A percentile compares a stretch with the other conserved stretches of the same genome.
phyloP scores from a whole-genome alignment of 2,329 filamentous ascomycete genomes.

The Cadophora sp. region DNA sequence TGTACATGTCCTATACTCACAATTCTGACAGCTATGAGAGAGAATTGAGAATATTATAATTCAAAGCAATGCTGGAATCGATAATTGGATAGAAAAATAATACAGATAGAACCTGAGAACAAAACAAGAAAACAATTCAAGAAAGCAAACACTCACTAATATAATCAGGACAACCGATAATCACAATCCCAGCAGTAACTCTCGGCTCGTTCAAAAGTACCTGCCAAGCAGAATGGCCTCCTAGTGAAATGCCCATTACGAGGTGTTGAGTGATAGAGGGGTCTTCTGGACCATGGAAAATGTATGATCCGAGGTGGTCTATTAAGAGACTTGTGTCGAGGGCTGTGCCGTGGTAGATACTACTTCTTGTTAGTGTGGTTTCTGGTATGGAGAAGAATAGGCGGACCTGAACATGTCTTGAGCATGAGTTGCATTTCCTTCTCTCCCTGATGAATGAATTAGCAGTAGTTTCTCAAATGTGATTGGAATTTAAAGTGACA shows the following conservation, averaged over 20 bases:
- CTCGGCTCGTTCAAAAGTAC: conserved; percentile 78
- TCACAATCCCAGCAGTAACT: conserved; percentile 76
- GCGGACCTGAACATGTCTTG: conserved; percentile 79
- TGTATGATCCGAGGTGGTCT: conserved; percentile 77
- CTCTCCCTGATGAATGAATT: conserved; percentile 53
- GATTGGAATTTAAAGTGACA: no score
- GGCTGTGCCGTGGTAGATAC: conserved; percentile 63
- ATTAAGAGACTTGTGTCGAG: conserved; percentile 79
- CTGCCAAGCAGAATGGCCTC: conserved; percentile 89
- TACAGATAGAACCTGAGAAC: no score
- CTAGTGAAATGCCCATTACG: conserved; percentile 82
- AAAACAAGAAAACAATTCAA: no score
- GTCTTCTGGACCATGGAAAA: conserved; percentile 61
- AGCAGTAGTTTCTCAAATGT: neutral
- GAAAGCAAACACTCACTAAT: conserved; percentile 57
- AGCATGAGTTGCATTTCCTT: conserved; percentile 79
- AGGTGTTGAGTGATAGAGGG: conserved; percentile 67
- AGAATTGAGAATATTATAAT: neutral
- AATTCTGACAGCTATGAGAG: no score
- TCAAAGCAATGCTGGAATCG: neutral
- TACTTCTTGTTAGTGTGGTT: neutral
- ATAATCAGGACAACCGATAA: conserved; percentile 93
- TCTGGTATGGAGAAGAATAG: neutral
- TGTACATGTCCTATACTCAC: no score
- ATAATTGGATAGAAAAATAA: neutral